Evolutionary conservation across 2,329 filamentous ascomycete genomes (phyloP).

Genomic region (Monosporascus sp.): DNA sequence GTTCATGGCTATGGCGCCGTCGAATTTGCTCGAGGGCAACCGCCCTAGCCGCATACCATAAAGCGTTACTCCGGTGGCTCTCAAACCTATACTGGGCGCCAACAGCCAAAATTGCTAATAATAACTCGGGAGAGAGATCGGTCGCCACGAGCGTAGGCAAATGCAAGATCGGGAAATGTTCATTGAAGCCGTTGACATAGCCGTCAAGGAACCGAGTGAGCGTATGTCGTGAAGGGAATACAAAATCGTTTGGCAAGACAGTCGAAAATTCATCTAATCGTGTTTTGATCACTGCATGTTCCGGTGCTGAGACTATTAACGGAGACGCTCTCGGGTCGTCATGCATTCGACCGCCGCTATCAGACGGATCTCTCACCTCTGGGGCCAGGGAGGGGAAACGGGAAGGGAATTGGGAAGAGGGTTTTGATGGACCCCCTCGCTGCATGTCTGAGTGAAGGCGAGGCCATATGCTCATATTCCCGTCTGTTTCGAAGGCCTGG

Average conservation of each 20-base stretch:
- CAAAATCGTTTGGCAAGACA: conserved; percentile 56
- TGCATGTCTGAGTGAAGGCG: conserved; percentile 33
- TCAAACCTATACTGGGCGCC: conserved; percentile 63
- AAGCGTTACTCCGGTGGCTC: conserved; percentile 49
- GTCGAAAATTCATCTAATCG: conserved; percentile 57
- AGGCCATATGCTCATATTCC: conserved; percentile 47
- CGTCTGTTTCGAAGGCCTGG: conserved; percentile 48
- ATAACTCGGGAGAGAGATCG: conserved; percentile 61
- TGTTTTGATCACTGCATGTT: conserved; percentile 51
- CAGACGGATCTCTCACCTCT: conserved; percentile 41
- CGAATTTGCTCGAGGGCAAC: conserved; percentile 55
- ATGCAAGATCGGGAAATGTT: conserved; percentile 56
- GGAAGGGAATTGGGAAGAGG: conserved; percentile 47
- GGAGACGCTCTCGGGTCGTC: conserved; percentile 35
- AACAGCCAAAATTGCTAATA: conserved; percentile 62
- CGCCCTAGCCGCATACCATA: conserved; percentile 57
- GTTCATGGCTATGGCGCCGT: conserved; percentile 49
- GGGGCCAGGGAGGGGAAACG: conserved; percentile 49
- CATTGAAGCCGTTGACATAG: conserved; percentile 62
- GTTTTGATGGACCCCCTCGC: conserved; percentile 39
- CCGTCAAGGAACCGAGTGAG: conserved; percentile 64
- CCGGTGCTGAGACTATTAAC: conserved; percentile 46
- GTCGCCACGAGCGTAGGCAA: conserved; percentile 59
- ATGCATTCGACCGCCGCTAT: conserved; percentile 31
- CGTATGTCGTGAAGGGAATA: conserved; percentile 64